Percentiles rank a stretch among this genome's conserved stretches.
These are phyloP conservation scores for Fagopyrum tataricum DNA, from an alignment of 148 eudicot genomes.

Conservation along the genomic window DNA sequence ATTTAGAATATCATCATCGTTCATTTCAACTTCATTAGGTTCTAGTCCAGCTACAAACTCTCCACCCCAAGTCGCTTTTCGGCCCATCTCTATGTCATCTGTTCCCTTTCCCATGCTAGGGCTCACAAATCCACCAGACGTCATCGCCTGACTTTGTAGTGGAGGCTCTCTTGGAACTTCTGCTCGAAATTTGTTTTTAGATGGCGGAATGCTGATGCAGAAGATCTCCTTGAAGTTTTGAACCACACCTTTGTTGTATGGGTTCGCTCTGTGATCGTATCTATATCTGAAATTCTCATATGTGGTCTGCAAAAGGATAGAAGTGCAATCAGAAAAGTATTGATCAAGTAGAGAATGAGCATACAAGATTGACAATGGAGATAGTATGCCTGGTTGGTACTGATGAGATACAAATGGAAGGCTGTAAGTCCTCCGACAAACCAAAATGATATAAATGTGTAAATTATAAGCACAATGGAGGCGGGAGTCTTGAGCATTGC, in stretches of 20 bases:
- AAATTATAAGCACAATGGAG: conserved; percentile 73
- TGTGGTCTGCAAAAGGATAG: conserved; percentile 62
- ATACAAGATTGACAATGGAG: background rate
- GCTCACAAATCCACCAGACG: conserved; percentile 67
- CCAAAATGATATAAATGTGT: conserved; percentile 93
- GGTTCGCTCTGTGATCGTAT: conserved; percentile 80
- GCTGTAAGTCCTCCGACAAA: conserved; percentile 96
- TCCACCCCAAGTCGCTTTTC: conserved; percentile 94
- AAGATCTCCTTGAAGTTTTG: conserved; percentile 83
- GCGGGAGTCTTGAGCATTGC: conserved; percentile 96
- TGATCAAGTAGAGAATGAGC: background rate
- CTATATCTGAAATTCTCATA: conserved; percentile 93
- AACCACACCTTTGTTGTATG: conserved; percentile 79
- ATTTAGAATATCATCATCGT: conserved; percentile 40
- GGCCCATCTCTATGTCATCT: conserved; percentile 93
- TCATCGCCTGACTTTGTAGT: conserved; percentile 38
- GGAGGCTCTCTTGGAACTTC: conserved; percentile 57
- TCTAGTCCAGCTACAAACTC: conserved; percentile 64
- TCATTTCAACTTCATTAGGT: conserved; percentile 48
- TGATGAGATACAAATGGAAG: conserved; percentile 86
- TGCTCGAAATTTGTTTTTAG: conserved; percentile 79
- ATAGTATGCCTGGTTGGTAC: conserved; percentile 73
- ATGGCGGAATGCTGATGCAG: conserved; percentile 47
- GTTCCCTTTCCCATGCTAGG: conserved; percentile 92
- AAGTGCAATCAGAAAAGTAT: background rate